phyloP scores from a whole-genome alignment of 2,329 filamentous ascomycete species.

The Fusarium solani-melongenae region DNA sequence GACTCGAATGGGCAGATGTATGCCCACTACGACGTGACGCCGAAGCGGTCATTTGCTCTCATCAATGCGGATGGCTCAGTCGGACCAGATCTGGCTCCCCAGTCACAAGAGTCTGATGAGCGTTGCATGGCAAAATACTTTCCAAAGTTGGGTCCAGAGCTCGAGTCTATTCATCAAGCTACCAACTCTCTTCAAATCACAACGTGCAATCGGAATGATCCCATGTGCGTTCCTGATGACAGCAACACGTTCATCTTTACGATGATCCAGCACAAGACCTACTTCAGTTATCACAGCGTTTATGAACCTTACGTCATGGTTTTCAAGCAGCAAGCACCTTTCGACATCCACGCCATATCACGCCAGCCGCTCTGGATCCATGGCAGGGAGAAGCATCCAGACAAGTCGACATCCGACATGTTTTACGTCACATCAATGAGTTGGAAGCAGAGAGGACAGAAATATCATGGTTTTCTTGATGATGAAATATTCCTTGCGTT shows the following conservation, averaged over 20 bases:
- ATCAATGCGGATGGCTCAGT: slow-evolving; percentile 58
- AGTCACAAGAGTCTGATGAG: slow-evolving; percentile 51
- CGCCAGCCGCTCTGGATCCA: slow-evolving; percentile 65
- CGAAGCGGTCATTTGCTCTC: slow-evolving; percentile 61
- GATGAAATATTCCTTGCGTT: slow-evolving; percentile 66
- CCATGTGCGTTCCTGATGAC: slow-evolving; percentile 53
- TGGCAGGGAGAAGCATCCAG: slow-evolving; percentile 53
- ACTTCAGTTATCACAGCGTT: slow-evolving; percentile 58
- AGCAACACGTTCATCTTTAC: slow-evolving; percentile 66
- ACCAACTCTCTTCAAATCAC: slow-evolving; percentile 69
- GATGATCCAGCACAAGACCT: slow-evolving; percentile 66
- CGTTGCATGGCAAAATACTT: slow-evolving; percentile 60
- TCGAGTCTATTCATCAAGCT: slow-evolving; percentile 67
- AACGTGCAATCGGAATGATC: slow-evolving; percentile 61
- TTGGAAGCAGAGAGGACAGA: slow-evolving; percentile 60
- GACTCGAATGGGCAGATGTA: slow-evolving; percentile 58
- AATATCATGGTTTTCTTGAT: slow-evolving; percentile 67
- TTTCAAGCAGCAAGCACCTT: slow-evolving; percentile 60
- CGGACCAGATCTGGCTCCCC: slow-evolving; percentile 58
- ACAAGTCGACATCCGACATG: slow-evolving; percentile 60
- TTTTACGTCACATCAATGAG: slow-evolving; percentile 67
- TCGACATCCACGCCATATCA: slow-evolving; percentile 62
- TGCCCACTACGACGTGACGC: slow-evolving; percentile 64
- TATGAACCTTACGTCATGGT: slow-evolving; percentile 68
- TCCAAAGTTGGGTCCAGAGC: slow-evolving; percentile 48